A percentile compares a stretch with the other conserved stretches of the same genome.
phyloP scores from a whole-genome alignment of 345 rosid species.

The Salix exigua region DNA sequence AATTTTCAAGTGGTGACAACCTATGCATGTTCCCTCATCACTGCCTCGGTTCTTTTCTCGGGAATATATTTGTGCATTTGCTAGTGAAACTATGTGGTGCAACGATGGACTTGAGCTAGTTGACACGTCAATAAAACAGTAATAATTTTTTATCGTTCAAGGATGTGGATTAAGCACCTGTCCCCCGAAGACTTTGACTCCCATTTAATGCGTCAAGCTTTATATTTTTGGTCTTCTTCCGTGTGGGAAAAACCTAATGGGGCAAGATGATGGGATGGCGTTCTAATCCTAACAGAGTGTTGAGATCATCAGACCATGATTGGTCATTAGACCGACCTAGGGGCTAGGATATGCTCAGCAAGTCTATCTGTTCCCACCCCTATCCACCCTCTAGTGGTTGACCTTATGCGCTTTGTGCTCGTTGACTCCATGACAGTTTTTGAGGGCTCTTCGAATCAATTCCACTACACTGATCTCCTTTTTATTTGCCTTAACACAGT shows the following conservation, averaged over 20 bases:
- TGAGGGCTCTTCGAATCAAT: neutral
- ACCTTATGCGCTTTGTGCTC: slow-evolving; percentile 11
- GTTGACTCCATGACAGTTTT: slow-evolving; percentile 9
- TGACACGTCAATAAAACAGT: neutral
- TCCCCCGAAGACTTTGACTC: neutral
- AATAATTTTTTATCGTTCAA: neutral
- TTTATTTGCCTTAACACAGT: neutral
- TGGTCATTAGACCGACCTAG: neutral
- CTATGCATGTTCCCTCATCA: neutral
- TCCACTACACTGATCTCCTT: neutral
- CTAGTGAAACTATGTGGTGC: neutral
- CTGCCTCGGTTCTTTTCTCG: neutral
- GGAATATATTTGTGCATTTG: neutral
- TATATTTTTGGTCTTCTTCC: neutral
- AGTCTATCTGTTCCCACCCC: neutral
- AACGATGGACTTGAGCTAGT: neutral
- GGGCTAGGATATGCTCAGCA: neutral
- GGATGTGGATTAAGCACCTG: slow-evolving; percentile 5
- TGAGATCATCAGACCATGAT: neutral
- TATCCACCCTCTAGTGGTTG: slow-evolving; percentile 15
- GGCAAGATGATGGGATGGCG: neutral
- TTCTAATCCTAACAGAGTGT: neutral
- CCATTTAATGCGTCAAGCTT: slow-evolving; percentile 7
- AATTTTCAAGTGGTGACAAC: neutral
- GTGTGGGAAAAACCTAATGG: neutral